Evolutionary conservation across 2,329 filamentous ascomycete species (phyloP), one percentile per base, ranked within the genome.

Genomic region (Macrophomina tecta): DNA sequence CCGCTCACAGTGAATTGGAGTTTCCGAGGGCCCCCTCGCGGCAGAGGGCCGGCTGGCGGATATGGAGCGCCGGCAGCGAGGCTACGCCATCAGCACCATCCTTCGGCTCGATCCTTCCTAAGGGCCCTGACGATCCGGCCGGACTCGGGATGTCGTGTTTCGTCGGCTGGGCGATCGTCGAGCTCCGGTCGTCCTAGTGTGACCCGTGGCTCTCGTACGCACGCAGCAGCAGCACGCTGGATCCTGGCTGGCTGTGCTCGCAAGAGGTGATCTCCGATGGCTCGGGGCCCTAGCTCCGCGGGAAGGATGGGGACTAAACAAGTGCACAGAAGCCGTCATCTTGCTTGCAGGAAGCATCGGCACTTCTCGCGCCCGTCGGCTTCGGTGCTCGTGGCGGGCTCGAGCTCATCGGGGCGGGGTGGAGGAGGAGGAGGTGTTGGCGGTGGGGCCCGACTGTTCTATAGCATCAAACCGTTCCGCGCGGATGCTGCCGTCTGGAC

Each of bases 181-280:
- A 14, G 11, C 38, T 60, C 55, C 55, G 38, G 55, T 8, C 55
- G 38, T 28, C 28, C 56, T 48, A 48, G 42, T 36, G 56, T 49
- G n/a, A 23, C 16, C 46, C 3, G 46, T 28, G 16, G 42, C 16
- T 38, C 23, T 23, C 28, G 16, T 45, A 60, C 55, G 55, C 32
- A 60, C 53, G 53, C 36, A 56, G 53, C 51, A 40, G 45, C 45
- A 49, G 46, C 46, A 28, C 16, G 34, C n/a, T 40, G 55, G 32
- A 14, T 18, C 32, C 55, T 46, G 40, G 28, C 34, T 11, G 14
- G 53, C 52, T 16, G 52, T 55, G 52, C 42, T 61, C 49, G 58
- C n/a, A 61, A 7, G 45, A 48, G 38, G 42, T 61, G 58, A 61
- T 61, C 58, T 61, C 58, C 58, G 58, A 61, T 61, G 23, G 42